Evolutionary conservation across 129 eudicot genomes (phyloP).

Genomic region (Solidago caesia): DNA sequence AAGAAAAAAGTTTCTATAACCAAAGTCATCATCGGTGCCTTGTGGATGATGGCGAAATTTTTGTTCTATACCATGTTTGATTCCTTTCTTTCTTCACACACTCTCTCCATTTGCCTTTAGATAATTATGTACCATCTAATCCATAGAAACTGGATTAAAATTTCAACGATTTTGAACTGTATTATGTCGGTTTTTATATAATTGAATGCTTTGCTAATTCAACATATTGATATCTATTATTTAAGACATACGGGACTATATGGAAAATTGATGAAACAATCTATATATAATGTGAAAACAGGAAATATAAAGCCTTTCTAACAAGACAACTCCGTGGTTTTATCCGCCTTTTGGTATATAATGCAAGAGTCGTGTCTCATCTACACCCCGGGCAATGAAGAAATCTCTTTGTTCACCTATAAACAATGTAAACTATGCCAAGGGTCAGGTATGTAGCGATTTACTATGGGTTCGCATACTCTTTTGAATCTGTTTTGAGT

Average conservation of each 20-base stretch:
- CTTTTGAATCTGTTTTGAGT: too few relatives aligned
- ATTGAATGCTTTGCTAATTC: background rate
- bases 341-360: background rate
- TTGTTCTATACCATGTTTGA: slow-evolving; percentile 56
- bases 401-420: background rate
- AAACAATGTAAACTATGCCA: background rate
- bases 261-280: background rate
- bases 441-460: background rate
- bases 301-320: too few relatives aligned
- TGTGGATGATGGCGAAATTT: slow-evolving; percentile 37
- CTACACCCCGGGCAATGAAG: background rate
- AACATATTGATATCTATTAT: background rate
- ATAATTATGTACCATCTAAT: slow-evolving; percentile 28
- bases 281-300: background rate
- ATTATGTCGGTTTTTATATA: slow-evolving; percentile 17
- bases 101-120: slow-evolving; percentile 10
- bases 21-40: slow-evolving; percentile 36
- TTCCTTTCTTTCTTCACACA: slow-evolving; percentile 34
- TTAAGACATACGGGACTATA: background rate
- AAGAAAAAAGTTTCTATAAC: slow-evolving; percentile 28
- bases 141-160: slow-evolving; percentile 24
- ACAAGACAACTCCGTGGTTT: background rate
- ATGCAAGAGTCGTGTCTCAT: background rate
- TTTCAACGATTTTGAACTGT: slow-evolving; percentile 14
- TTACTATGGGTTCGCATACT: too few relatives aligned